Base-by-base conservation (phyloP, 192 early-diverging fungal species). In the Umbelopsis ramanniana region DNA sequence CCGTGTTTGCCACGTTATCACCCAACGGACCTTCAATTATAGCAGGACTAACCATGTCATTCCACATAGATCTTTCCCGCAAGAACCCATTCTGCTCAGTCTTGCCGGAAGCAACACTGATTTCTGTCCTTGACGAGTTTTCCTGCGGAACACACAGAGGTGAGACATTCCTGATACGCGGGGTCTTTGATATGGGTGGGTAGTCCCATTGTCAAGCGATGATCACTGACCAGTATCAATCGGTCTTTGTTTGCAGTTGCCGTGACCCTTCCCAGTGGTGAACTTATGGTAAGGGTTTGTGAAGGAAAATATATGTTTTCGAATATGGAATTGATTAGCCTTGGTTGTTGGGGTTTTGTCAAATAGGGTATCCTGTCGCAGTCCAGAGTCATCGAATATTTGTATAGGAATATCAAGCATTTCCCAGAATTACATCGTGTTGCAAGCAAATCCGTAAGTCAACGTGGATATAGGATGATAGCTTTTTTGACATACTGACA, bases 71-170 rank as follows among this genome's bases (percentile, higher is more conserved):
- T 76, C 69, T 94, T 46, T 96, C 94, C 5, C 85, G 88, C 29
- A 86, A 89, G 66, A 93, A 96, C 69, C 93, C 94, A 23, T 96
- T 94, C 73, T 94, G 92, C 74, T 89, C 89, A 21, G 90, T 94
- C 14, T 60, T 92, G 52, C 85, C 86, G n/a, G 92, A 93, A 69
- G 89, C 94, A 23, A 90, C 89, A 0, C 71, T 96, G 2, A 76
- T 88, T 9, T 89, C 91, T 47, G 84, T 92, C 22, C 89, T 90
- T 3, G 86, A 87, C 46, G 85, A 92, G 33, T 93, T 96, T 76
- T 89, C 88, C 5, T 84, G 83, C 70, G 90, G 92, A 29, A 89
- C 89, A 23, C 94, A 96, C 72, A 87, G 94, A 71, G 83, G 87
- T 88, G 40, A 43, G 40, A 81, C 69, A 70, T 26, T 29, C 3